Base-by-base conservation (phyloP, 192 early-diverging fungal species). In the Geranomyces michiganensis region DNA sequence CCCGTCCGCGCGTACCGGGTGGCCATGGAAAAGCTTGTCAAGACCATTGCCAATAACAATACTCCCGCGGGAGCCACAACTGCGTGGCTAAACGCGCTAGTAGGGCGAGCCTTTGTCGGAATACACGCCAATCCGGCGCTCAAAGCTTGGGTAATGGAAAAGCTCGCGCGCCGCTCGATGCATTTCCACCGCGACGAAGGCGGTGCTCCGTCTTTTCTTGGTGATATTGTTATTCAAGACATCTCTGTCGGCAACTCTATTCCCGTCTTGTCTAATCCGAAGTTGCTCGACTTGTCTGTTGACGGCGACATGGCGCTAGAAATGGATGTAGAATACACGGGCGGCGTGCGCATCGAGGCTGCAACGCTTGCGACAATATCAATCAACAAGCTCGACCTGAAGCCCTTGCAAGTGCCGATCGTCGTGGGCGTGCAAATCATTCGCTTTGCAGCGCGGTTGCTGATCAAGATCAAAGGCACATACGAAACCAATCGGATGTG, bases 71-170 rank as follows among this genome's bases (percentile, higher is more conserved):
- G 24, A 5, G 13, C 21, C 7, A 49, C 77, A 72, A 81, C 60
- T 76, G 93, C 68, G 78, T 94, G 94, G 94, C 81, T 96, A 21
- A 96, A 96, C 69, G 93, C 92, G 2, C 77, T 96, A 0, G 59
- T 94, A 1, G 93, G 94, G 0, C 81, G 94, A 10, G 79, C 90
- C 13, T 96, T 96, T 67, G 77, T 96, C 8, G 88, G 87, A 21
- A 70, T 83, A 15, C 84, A 81, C 53, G 47, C 79, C 8, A 78
- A 78, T 67, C 74, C 76, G 13, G 30, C 59, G 8, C 67, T 85
- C 59, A 81, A 75, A 41, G 61, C 62, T 5, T 79, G 76, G 76
- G 32, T 83, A n/a, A 70, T 79, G 29, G 59, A 70, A 27, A 79
- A 81, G 58, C 49, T 83, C 14, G 49, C 64, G 43, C 65, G 79